phyloP scores from a whole-genome alignment of 306 rosid species.

The cucumber (Cucumis sativus) region DNA sequence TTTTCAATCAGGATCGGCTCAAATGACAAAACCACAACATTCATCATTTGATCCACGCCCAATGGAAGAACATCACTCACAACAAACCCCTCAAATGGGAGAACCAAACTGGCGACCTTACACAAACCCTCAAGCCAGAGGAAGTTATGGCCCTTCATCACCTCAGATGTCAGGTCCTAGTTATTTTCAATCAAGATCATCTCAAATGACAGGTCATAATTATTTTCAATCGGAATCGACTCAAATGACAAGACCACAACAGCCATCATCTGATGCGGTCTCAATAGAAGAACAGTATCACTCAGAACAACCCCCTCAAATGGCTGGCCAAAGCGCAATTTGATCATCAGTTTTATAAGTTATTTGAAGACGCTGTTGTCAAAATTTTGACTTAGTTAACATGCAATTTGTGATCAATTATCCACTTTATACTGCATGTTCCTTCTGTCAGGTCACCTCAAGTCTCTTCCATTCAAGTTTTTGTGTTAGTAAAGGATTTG shows the following conservation, averaged over 20 bases:
- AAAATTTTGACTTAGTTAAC: background rate
- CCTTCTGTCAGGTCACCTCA: background rate
- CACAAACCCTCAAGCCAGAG: background rate
- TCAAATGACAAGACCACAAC: slow-evolving; percentile 2
- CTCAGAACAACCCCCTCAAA: background rate
- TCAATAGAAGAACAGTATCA: slow-evolving; percentile 1
- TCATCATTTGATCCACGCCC: background rate
- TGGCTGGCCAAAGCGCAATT: background rate
- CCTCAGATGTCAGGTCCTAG: background rate
- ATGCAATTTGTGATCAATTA: background rate
- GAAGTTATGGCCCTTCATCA: background rate
- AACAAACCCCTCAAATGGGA: slow-evolving; percentile 3
- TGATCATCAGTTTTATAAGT: background rate
- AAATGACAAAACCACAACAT: background rate
- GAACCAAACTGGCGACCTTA: background rate
- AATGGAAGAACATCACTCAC: background rate
- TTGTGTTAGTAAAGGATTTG: background rate
- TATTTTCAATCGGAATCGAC: background rate
- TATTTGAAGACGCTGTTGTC: background rate
- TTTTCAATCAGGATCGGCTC: background rate
- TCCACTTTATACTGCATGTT: background rate
- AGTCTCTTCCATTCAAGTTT: background rate
- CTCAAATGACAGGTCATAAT: background rate
- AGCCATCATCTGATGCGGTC: background rate
- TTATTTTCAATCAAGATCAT: background rate